Evolutionary conservation across 805 yeast genomes (phyloP).

Genomic region (Wickerhamomyces rabaulensis): DNA sequence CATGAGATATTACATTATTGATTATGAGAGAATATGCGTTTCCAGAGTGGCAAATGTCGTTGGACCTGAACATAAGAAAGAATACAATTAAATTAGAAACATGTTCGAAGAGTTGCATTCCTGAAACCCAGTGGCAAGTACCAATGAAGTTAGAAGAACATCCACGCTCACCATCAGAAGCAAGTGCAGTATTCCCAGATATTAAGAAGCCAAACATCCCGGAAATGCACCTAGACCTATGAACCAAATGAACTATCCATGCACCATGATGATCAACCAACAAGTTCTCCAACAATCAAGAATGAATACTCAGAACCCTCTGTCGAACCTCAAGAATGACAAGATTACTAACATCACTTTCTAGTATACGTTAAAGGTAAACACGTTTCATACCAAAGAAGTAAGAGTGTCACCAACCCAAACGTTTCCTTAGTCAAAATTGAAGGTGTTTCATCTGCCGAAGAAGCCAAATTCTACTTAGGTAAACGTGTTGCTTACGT

Average conservation of each 20-base stretch:
- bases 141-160: too few species aligned
- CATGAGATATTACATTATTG: background rate
- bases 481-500: constrained; percentile 99
- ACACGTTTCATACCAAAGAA: constrained; percentile 99
- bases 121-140: too few species aligned
- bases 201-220: too few species aligned
- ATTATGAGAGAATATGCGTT: background rate
- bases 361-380: constrained; percentile 99
- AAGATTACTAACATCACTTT: constrained; percentile 19
- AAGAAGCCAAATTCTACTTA: constrained; percentile 97
- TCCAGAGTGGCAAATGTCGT: too few species aligned
- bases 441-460: constrained; percentile 89
- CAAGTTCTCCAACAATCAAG: background rate
- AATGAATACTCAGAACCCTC: background rate
- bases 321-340: background rate
- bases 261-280: too few species aligned
- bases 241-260: too few species aligned
- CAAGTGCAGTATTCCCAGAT: too few species aligned
- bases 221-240: too few species aligned
- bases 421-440: constrained; percentile 93
- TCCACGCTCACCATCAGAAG: too few species aligned
- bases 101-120: too few species aligned
- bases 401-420: constrained; percentile 97
- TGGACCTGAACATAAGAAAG: background rate
- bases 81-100: background rate